Base-by-base conservation (phyloP, 129 eudicot species). In the Dittrichia graveolens region DNA sequence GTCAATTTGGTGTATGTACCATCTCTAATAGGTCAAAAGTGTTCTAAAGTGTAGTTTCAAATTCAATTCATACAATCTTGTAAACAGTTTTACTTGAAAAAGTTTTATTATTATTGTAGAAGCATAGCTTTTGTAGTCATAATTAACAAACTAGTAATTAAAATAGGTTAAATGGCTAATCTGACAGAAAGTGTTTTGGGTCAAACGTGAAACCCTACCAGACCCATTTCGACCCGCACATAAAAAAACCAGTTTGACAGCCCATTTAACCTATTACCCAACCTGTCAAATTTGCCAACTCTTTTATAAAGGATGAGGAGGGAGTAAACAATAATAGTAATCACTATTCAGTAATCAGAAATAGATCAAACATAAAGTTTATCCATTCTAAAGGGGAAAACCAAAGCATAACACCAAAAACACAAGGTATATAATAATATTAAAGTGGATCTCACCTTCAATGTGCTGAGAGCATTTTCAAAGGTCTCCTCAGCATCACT, bases 401-500 rank as follows among this genome's bases (percentile, higher is more conserved):
- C 0, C 3, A 5, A 57, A 58, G 31, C 11, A 52, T 4, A 10
- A 45, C 37, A 19, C 49, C 7, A 42, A 43, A 1, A 7, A 19
- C 10, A 55, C 15, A 35, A 39, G 14, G 7, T 9, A 10, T 12
- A 61, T 5, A 24, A 44, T 19, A 63, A 48, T 54, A 75, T 55
- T 42, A 49, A 5, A 47, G 75, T 54, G 40, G 19, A 81, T 18
- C 61, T 74, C 43, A 93, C 96, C 93, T 85, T 82, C 77, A 93
- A 81, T 46, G 83, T 68, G 31, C 69, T 44, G 57, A 89, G 83
- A 38, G 98, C 92, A 59, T 84, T 84, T 24, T 80, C 61, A 71
- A 93, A 90, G 35, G 96, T 90, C 75, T 85, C 96, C 56, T 92
- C 96, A 35, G 98, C 98, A 80, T 89, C 92, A 73, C 69, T 81